Conservation (phyloP, 2,329 filamentous ascomycete genomes). For the Botryosphaeria agaves region DNA sequence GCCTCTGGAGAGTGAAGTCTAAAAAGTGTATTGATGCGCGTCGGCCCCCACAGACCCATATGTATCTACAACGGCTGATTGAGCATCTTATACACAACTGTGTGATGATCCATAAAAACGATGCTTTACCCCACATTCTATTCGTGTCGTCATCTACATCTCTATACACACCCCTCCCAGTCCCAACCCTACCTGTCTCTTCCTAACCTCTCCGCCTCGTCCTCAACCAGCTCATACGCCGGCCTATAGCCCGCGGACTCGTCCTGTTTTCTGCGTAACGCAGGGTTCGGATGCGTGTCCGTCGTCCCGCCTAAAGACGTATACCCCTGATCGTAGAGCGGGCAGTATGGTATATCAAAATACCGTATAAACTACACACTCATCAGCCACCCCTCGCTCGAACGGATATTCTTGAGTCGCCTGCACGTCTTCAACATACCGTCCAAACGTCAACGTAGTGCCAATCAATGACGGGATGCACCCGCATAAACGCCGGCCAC, state of each 20-base stretch:
- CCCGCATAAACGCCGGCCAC: slow-evolving; percentile 84
- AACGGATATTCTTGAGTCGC: too few species aligned
- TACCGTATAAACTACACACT: slow-evolving; percentile 53
- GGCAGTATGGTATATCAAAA: slow-evolving; percentile 67
- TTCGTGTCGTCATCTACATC: too few species aligned
- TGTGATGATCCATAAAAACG: too few species aligned
- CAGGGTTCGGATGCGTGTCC: slow-evolving; percentile 82
- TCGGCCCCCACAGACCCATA: too few species aligned
- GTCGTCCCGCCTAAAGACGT: slow-evolving; percentile 81
- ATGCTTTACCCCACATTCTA: too few species aligned
- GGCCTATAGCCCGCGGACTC: too few species aligned
- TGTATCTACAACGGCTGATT: too few species aligned
- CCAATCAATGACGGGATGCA: slow-evolving; percentile 96
- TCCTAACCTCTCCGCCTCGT: slow-evolving; percentile 64
- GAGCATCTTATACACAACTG: too few species aligned
- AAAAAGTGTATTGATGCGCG: too few species aligned
- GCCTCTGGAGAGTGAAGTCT: too few species aligned
- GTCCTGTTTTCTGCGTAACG: slow-evolving; percentile 29
- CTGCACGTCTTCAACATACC: slow-evolving; percentile 33
- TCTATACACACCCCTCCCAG: neutral
- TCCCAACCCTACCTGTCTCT: slow-evolving; percentile 29
- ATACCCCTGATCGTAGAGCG: slow-evolving; percentile 75
- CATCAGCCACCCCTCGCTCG: neutral
- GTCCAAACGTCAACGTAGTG: slow-evolving; percentile 91
- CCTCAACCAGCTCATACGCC: slow-evolving; percentile 58